Base-by-base conservation (phyloP, 345 rosid genomes). In the Salix udensis region DNA sequence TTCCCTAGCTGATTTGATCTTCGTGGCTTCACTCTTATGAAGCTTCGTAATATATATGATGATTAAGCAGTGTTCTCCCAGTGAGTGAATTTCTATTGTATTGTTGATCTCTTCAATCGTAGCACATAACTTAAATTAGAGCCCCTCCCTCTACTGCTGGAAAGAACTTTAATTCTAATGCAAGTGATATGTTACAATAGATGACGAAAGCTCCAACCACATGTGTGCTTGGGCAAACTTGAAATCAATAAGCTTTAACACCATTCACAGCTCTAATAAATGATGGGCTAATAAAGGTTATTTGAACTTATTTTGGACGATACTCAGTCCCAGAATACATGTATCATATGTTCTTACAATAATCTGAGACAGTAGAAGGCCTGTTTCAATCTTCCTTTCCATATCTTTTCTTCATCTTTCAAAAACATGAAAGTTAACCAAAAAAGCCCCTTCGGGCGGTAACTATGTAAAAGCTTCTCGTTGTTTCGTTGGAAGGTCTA, bases 401-500 rank as follows among this genome's bases (percentile, higher is more conserved):
- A 55, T 37, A 34, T 15, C 42, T 64, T 19, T 62, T 62, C 23
- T 9, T 40, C 16, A 23, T 5, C 62, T 31, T 42, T 31, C 26
- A 13, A 34, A 31, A 66, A 13, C 36, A 65, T 15, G 12, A 10
- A 5, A 1, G 42, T 39, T 15, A 6, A 72, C 16, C 12, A 31
- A 7, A 24, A 36, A 42, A 58, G 10, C 10, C 61, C 34, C 2
- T 31, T 70, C 46, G 36, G 14, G 31, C 6, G 3, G 23, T 7
- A 14, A 58, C 50, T 68, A 69, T 4, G 71, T 65, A 75, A 89
- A 91, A 52, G 91, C 91, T 87, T 91, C 99, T 79, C 99, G 87
- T 71, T 82, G 81, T 82, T 89, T 83, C n/a, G 90, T 90, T 26
- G 98, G 98, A 69, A 96, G 92, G 70, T 85, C 88, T 18, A 94